Evolutionary conservation across 2,329 filamentous ascomycete genomes (phyloP).

Genomic region (Arthrobotrys pseudoclavata): DNA sequence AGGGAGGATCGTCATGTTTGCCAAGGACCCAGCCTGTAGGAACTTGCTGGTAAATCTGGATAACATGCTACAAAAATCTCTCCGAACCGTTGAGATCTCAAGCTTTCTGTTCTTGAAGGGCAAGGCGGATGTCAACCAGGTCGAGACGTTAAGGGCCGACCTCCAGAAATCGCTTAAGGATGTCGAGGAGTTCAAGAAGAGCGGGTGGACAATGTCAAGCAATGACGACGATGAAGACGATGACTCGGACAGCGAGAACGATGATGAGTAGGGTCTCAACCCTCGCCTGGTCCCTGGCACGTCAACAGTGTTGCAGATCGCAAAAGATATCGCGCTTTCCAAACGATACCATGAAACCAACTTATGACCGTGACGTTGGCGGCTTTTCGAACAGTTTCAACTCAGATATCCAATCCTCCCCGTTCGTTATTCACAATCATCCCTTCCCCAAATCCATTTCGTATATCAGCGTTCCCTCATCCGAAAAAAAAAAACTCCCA

Average conservation of each 20-base stretch:
- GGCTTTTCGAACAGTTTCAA: constrained; percentile 42
- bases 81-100: constrained; percentile 46
- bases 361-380: constrained; percentile 38
- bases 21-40: constrained; percentile 53
- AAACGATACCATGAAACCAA: constrained; percentile 50
- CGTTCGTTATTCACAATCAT: constrained; percentile 16
- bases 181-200: constrained; percentile 52
- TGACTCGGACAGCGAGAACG: constrained; percentile 22
- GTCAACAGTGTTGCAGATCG: constrained; percentile 18
- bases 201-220: constrained; percentile 53
- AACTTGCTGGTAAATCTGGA: constrained; percentile 46
- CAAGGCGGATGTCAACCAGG: constrained; percentile 43
- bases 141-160: constrained; percentile 44
- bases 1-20: constrained; percentile 58
- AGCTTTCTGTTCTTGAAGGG: constrained; percentile 58
- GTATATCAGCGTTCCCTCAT: constrained; percentile 3
- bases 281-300: neutral
- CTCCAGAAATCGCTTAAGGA: constrained; percentile 37
- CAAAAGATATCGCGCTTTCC: constrained; percentile 21
- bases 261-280: constrained; percentile 44
- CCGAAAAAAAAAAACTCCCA: constrained; percentile 18
- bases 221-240: constrained; percentile 31
- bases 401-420: constrained; percentile 22
- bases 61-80: constrained; percentile 55
- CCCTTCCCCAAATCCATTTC: neutral